Percentiles rank a stretch among this genome's conserved stretches.
Conservation (phyloP, 176 grass and related monocot genomes). For the Saccharum spontaneum region DNA sequence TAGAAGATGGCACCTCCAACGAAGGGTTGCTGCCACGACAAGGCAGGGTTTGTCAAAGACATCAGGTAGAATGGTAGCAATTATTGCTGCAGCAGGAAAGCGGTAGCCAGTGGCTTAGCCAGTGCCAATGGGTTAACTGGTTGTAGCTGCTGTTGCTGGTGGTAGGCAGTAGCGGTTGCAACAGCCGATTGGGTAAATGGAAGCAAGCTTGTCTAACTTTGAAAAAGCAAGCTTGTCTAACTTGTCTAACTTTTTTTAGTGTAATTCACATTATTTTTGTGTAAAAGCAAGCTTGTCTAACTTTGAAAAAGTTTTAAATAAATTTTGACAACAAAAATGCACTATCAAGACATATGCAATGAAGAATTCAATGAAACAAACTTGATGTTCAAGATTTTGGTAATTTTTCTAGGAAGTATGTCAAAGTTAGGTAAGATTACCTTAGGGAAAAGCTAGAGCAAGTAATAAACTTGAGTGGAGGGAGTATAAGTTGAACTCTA, state of each 20-base stretch:
- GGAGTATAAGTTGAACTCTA: not conserved
- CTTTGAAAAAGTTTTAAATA: not conserved
- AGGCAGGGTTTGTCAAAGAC: too few species aligned
- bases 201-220: not conserved
- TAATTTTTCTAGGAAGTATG: not conserved
- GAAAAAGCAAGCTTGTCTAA: not conserved
- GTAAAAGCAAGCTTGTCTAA: not conserved
- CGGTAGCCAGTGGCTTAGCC: too few species aligned
- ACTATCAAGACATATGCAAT: not conserved
- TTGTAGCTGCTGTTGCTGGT: not conserved
- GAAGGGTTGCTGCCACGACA: too few species aligned
- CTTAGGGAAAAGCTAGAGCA: not conserved
- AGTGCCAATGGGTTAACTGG: not conserved
- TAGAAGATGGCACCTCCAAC: too few species aligned
- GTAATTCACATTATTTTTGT: not conserved
- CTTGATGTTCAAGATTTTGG: not conserved
- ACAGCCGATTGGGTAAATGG: not conserved
- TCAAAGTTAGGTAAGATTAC: not conserved
- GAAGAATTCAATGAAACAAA: not conserved
- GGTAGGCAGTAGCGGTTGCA: not conserved
- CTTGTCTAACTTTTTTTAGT: too few species aligned
- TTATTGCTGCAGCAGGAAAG: too few species aligned
- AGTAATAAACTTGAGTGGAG: not conserved
- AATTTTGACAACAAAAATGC: not conserved
- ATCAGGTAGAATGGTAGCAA: too few species aligned